Percentiles rank a stretch among this genome's conserved stretches.
Conservation (phyloP, 495 filamentous ascomycete species). For the Aspergillus leporis region DNA sequence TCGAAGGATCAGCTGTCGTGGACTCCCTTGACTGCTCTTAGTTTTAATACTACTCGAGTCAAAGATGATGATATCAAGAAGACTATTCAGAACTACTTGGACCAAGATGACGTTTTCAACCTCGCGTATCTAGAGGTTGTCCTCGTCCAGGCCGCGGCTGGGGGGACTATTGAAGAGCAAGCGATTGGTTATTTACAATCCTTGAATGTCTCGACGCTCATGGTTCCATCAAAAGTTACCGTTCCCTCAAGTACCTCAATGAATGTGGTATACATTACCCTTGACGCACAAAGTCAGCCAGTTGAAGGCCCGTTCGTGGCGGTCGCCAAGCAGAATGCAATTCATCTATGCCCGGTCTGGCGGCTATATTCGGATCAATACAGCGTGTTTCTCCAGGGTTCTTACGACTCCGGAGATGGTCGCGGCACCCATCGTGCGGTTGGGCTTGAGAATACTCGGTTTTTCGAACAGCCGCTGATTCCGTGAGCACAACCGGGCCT, state of each 20-base stretch:
- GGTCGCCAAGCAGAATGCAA: background rate
- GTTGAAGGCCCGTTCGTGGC: conserved; percentile 42
- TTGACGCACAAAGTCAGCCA: background rate
- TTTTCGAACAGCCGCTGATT: background rate
- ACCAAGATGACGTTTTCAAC: background rate
- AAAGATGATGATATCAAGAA: background rate
- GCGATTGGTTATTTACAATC: background rate
- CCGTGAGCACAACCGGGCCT: background rate
- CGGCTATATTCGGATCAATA: conserved; percentile 48
- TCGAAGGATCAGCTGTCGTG: conserved; percentile 8
- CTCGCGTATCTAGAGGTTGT: background rate
- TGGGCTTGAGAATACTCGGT: background rate
- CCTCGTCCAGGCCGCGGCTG: background rate
- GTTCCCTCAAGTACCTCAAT: background rate
- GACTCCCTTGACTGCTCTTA: conserved; percentile 26
- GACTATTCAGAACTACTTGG: background rate
- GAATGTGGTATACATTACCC: background rate
- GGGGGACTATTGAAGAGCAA: background rate
- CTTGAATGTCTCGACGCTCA: background rate
- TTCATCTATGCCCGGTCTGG: conserved; percentile 44
- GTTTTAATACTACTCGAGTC: background rate
- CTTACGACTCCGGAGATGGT: conserved; percentile 41
- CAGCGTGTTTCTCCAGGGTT: conserved; percentile 39
- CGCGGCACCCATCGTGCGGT: conserved; percentile 25
- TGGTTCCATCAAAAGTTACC: background rate